These are phyloP conservation scores for Usnea hakonensis DNA, from an alignment of 495 filamentous ascomycete species.

Conservation along the genomic window DNA sequence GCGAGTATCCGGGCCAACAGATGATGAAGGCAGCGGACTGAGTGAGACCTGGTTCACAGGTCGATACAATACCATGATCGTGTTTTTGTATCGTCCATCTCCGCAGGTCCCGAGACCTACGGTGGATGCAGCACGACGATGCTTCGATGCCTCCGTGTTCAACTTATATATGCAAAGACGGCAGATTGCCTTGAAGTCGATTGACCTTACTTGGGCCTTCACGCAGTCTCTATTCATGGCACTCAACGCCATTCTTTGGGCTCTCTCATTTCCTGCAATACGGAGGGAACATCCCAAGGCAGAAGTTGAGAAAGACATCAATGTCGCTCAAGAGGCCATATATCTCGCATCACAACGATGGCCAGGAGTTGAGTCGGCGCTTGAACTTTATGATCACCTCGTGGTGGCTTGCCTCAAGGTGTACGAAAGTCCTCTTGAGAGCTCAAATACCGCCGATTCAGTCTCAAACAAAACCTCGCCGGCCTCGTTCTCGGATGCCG, in stretches of 20 bases:
- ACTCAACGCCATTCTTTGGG: conserved; percentile 82
- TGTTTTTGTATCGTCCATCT: conserved; percentile 77
- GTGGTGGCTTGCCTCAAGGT: conserved; percentile 76
- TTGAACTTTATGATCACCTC: conserved; percentile 69
- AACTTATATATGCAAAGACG: conserved; percentile 71
- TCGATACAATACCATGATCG: conserved; percentile 72
- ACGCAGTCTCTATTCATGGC: conserved; percentile 79
- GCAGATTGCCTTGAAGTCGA: conserved; percentile 62
- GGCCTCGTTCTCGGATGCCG: conserved; percentile 35
- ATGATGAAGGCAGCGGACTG: conserved; percentile 57
- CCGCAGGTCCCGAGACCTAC: conserved; percentile 85
- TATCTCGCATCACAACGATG: conserved; percentile 68
- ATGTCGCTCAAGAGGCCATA: conserved; percentile 66
- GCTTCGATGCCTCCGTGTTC: conserved; percentile 71
- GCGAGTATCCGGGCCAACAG: conserved; percentile 52
- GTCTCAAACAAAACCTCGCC: conserved; percentile 47
- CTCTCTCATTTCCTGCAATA: conserved; percentile 74
- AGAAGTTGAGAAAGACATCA: conserved; percentile 62
- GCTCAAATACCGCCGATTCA: conserved; percentile 58
- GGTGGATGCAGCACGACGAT: conserved; percentile 59
- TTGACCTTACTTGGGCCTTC: conserved; percentile 90
- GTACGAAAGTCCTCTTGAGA: conserved; percentile 57
- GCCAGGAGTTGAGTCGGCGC: conserved; percentile 81
- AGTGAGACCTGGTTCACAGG: conserved; percentile 65
- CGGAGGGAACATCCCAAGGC: conserved; percentile 59